Evolutionary conservation across 192 early-diverging fungal species (phyloP).

Genomic region (Pilaira anomala): DNA sequence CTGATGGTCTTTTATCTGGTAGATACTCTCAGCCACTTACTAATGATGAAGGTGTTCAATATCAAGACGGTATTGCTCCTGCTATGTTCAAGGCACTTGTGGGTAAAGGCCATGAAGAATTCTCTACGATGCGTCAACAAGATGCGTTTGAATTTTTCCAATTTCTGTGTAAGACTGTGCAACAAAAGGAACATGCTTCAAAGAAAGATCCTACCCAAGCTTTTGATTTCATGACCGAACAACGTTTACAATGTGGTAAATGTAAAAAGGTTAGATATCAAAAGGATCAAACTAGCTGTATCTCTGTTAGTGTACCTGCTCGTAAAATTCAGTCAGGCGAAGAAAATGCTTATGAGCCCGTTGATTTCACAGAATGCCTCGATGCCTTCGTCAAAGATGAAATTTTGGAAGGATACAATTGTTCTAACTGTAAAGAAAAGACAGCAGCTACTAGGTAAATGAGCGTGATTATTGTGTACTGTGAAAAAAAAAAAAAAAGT

Average conservation of each 20-base stretch:
- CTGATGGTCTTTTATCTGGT: slow-evolving; percentile 86
- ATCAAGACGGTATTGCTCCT: slow-evolving; percentile 84
- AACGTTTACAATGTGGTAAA: slow-evolving; percentile 80
- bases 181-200: slow-evolving; percentile 71
- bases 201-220: slow-evolving; percentile 68
- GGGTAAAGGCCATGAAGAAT: slow-evolving; percentile 89
- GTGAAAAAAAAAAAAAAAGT: too few species aligned
- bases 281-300: slow-evolving; percentile 42
- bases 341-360: slow-evolving; percentile 42
- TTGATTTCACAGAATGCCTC: slow-evolving; percentile 66
- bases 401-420: slow-evolving; percentile 56
- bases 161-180: slow-evolving; percentile 68
- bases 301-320: slow-evolving; percentile 73
- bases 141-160: slow-evolving; percentile 95
- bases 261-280: slow-evolving; percentile 85
- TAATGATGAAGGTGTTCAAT: slow-evolving; percentile 39
- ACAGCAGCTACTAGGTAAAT: slow-evolving; percentile 58
- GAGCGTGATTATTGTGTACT: too few species aligned
- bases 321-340: slow-evolving; percentile 31
- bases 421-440: slow-evolving; percentile 57
- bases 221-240: slow-evolving; percentile 79
- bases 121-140: slow-evolving; percentile 97
- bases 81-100: slow-evolving; percentile 89
- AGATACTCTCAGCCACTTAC: slow-evolving; percentile 65
- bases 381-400: slow-evolving; percentile 54